Evolutionary conservation across 2,329 filamentous ascomycete species (phyloP), one percentile per base, ranked within the genome.

Genomic region (Tolypocladium ophioglossoides): DNA sequence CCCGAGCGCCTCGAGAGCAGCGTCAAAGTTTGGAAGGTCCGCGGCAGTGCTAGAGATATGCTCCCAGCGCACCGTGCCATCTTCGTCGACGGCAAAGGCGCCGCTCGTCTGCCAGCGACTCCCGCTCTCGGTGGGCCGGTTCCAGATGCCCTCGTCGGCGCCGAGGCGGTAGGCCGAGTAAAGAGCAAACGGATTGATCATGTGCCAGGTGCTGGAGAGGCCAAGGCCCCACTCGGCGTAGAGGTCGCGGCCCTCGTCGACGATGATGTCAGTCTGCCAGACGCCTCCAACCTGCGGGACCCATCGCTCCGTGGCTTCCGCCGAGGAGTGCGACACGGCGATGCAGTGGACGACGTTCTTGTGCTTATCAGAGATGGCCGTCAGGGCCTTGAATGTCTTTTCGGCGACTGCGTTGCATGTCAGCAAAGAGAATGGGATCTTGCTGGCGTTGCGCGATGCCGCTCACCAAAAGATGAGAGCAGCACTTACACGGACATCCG

Each of bases 171-270:
- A 79, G 2, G 78, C 76, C n/a, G 72, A 74, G 62, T 75, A 80
- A 55, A 89, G 58, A n/a, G 77, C 74, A 53, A 73, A 64, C 0
- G 83, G 84, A 53, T 75, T 80, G 18, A 86, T 66, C 7, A 85
- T 77, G 62, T 89, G 83, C 77, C 80, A 83, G 55, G 80, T 78
- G 22, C 72, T 77, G 2, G 78, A 78, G 3, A 79, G 68, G 8
- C 84, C 84, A 3, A 90, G 71, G 0, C 86, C 86, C 83, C 84
- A 89, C 54, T 74, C 72, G 3, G 79, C 78, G 63, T 86, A 89
- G 4, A 83, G 66, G 55, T 81, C 74, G 51, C 84, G 74, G 49
- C 78, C 71, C 16, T 77, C 68, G 67, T 90, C 85, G 34, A 84
- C 72, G 8, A 89, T 64, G 3, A 89, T 70, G 4, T 78, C 66